Percentiles rank a stretch among this genome's conserved stretches.
Conservation (phyloP, 306 rosid species). For the Pyrus pyrifolia region DNA sequence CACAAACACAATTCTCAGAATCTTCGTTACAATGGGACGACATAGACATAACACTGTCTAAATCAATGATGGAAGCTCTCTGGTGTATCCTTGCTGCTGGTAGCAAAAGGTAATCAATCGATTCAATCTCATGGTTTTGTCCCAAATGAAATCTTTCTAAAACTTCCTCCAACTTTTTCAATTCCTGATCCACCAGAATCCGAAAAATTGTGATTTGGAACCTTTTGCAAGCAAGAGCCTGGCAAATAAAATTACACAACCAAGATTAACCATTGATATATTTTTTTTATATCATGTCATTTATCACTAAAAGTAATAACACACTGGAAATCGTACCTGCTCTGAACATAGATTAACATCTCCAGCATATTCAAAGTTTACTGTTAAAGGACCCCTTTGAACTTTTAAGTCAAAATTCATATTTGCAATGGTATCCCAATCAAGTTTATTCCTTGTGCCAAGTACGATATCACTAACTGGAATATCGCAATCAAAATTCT, state of each 20-base stretch:
- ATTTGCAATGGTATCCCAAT: slow-evolving; percentile 37
- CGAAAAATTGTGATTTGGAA: slow-evolving; percentile 55
- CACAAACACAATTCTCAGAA: slow-evolving; percentile 3
- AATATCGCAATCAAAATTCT: slow-evolving; percentile 34
- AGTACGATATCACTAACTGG: slow-evolving; percentile 48
- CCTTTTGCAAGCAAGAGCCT: slow-evolving; percentile 53
- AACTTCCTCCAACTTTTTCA: neutral
- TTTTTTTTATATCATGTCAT: neutral
- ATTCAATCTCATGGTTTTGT: neutral
- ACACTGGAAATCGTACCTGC: slow-evolving; percentile 30
- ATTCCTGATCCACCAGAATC: slow-evolving; percentile 25
- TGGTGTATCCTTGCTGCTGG: slow-evolving; percentile 16
- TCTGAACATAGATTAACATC: slow-evolving; percentile 29
- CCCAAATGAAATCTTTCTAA: neutral
- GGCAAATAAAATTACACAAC: slow-evolving; percentile 11
- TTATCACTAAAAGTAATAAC: neutral
- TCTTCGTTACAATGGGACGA: slow-evolving; percentile 7
- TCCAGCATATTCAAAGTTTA: slow-evolving; percentile 37
- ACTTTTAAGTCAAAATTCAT: slow-evolving; percentile 35
- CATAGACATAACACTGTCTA: slow-evolving; percentile 37
- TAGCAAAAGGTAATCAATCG: neutral
- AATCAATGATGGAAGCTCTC: slow-evolving; percentile 29
- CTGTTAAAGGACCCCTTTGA: slow-evolving; percentile 39
- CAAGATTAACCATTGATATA: neutral
- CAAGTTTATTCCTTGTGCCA: slow-evolving; percentile 41